Evolutionary conservation across 106 monocot genomes (phyloP).

Genomic region (Narthecium ossifragum): DNA sequence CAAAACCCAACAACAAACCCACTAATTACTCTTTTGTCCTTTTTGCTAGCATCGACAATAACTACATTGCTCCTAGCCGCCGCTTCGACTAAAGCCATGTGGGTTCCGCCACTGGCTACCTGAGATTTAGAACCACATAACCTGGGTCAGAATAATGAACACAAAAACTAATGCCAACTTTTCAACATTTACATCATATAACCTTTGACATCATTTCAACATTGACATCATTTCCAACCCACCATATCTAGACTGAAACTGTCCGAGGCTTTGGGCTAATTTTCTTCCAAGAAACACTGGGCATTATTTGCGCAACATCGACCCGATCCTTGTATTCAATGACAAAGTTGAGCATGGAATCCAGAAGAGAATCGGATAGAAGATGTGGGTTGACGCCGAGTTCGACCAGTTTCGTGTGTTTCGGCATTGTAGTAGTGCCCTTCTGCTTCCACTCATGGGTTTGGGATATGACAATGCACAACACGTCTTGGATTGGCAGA

Average conservation of each 20-base stretch:
- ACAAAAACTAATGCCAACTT: background rate
- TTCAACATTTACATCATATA: too few species aligned
- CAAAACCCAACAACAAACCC: too few species aligned
- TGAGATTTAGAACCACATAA: too few species aligned
- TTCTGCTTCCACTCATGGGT: slow-evolving; percentile 92
- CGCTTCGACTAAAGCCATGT: too few species aligned
- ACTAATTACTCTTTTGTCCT: too few species aligned
- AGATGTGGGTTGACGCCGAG: slow-evolving; percentile 74
- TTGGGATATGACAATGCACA: too few species aligned
- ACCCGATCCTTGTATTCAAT: slow-evolving; percentile 62
- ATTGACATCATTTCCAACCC: background rate
- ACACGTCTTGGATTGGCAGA: too few species aligned
- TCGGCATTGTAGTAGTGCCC: slow-evolving; percentile 93
- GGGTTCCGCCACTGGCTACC: too few species aligned
- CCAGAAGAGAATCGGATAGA: slow-evolving; percentile 82
- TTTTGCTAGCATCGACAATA: too few species aligned
- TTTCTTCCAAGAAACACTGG: slow-evolving; percentile 92
- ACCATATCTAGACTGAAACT: slow-evolving; percentile 19
- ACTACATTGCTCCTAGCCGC: too few species aligned
- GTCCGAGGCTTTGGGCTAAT: slow-evolving; percentile 63
- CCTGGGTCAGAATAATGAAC: too few species aligned
- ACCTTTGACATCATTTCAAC: too few species aligned
- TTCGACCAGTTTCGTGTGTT: slow-evolving; percentile 83
- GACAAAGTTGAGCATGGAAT: slow-evolving; percentile 81
- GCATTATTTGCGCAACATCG: slow-evolving; percentile 84